Base-by-base conservation (phyloP, 176 grass and related monocot species). In the Hyparrhenia diplandra region DNA sequence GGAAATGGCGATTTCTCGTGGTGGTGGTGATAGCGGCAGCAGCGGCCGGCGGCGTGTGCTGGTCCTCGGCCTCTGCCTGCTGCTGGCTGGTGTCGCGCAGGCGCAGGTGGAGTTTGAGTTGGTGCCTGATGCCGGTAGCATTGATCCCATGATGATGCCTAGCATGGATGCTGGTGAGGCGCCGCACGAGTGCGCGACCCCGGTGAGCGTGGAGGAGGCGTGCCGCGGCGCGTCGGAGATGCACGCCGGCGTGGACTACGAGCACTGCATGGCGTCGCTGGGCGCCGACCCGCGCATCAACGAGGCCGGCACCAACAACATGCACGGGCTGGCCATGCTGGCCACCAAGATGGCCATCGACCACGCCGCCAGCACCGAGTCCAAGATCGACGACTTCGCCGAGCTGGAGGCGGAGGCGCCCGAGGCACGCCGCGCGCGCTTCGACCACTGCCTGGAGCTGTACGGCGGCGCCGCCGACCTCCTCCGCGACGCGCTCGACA, bases 401-500 rank as follows among this genome's bases (percentile, higher is more conserved):
- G 78, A 91, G 24, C 72, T 91, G 5, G 84, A 83, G 45, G 51
- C 32, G 6, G 77, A 85, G 23, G 35, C 85, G 2, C 24, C 54
- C 31, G 5, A 64, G 16, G 47, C 29, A 3, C 75, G 85, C 10
- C 75, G 81, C 18, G 85, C 71, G 0, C 66, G 85, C 18, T 85
- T 79, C 85, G 23, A 74, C 40, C 82, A 81, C 59, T 91, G 85
- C 89, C 85, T 88, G 3, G 89, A 91, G 78, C 67, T 16, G 59
- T 91, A 91, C 67, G 85, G 81, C 73, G 78, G 74, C 67, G 89
- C 89, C 14, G 67, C 74, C 59, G 85, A 91, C 72, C 76, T 81
- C 58, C 85, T 91, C 66, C 82, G 89, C 13, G 82, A 91, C 78
- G 89, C 89, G 13, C 82, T 91, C 0, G 89, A 91, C 73, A 91